Evolutionary conservation across 768 basidiomycete genomes (phyloP).

Genomic region (Zangia roseola): DNA sequence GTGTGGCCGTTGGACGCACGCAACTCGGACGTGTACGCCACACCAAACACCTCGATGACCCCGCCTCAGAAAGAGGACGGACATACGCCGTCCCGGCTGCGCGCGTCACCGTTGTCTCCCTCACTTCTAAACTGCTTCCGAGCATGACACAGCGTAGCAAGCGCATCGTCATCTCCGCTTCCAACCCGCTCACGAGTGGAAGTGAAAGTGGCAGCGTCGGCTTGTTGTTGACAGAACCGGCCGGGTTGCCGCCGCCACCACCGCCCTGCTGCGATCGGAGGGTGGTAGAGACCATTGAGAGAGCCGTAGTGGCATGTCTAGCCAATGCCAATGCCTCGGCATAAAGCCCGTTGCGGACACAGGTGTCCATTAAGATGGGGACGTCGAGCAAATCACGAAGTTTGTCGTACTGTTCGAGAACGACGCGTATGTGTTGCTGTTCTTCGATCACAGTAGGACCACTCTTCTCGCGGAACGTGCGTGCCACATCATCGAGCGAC

Average conservation of each 20-base stretch:
- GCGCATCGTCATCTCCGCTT: conserved; percentile 72
- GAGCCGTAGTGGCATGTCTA: conserved; percentile 61
- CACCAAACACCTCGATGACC: conserved; percentile 73
- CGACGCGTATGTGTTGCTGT: conserved; percentile 71
- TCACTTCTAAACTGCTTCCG: no score
- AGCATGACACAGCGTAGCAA: conserved; percentile 65
- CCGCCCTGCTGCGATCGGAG: conserved; percentile 33
- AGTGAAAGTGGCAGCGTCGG: conserved; percentile 7
- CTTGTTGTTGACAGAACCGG: conserved; percentile 39
- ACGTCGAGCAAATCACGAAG: conserved; percentile 89
- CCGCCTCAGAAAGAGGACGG: conserved; percentile 64
- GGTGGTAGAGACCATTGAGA: conserved; percentile 33
- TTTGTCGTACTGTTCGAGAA: conserved; percentile 95
- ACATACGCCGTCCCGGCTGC: conserved; percentile 60
- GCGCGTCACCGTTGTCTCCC: conserved; percentile 37
- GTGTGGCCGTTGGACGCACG: background rate
- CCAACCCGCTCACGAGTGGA: conserved; percentile 47
- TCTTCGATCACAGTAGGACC: conserved; percentile 67
- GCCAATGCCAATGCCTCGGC: conserved; percentile 87
- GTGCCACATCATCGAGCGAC: conserved; percentile 72
- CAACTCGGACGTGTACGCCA: conserved; percentile 14
- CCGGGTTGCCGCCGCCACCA: conserved; percentile 22
- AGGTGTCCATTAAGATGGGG: conserved; percentile 88
- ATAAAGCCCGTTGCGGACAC: conserved; percentile 90
- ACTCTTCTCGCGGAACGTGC: conserved; percentile 67